phyloP scores from a whole-genome alignment of 148 eudicot genomes.

The Cornus kousa region DNA sequence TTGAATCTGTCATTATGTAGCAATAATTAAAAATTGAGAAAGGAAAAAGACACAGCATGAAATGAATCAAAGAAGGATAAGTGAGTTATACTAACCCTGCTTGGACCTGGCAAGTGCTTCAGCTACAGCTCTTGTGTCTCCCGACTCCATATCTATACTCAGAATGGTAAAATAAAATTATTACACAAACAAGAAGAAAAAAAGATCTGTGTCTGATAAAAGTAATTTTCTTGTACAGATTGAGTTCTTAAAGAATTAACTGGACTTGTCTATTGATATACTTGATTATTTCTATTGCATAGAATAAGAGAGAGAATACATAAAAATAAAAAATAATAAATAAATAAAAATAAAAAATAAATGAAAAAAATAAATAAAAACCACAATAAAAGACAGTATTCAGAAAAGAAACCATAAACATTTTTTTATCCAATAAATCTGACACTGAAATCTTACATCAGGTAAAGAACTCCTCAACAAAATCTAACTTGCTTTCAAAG shows the following conservation, averaged over 20 bases:
- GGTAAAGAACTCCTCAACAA: background rate
- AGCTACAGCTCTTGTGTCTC: conserved; percentile 73
- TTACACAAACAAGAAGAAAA: background rate
- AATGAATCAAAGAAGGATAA: background rate
- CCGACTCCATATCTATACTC: conserved; percentile 62
- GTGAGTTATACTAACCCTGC: conserved; percentile 48
- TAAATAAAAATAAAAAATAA: no score
- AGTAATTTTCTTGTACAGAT: background rate
- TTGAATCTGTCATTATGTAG: background rate
- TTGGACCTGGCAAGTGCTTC: conserved; percentile 78
- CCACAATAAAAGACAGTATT: background rate
- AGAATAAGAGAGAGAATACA: no score
- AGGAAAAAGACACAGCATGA: background rate
- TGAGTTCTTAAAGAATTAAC: no score
- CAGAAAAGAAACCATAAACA: background rate
- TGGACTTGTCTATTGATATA: no score
- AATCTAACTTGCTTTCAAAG: background rate
- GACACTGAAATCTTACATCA: background rate
- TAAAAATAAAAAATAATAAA: no score
- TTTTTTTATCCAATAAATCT: background rate
- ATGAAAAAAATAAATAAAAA: no score
- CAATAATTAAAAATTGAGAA: background rate
- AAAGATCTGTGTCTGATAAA: background rate
- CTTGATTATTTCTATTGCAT: background rate
- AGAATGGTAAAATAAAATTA: background rate